A percentile compares a stretch with the other conserved stretches of the same genome.
These are phyloP conservation scores for Fusarium dimerum DNA, from an alignment of 2,329 filamentous ascomycete species.

Conservation along the genomic window DNA sequence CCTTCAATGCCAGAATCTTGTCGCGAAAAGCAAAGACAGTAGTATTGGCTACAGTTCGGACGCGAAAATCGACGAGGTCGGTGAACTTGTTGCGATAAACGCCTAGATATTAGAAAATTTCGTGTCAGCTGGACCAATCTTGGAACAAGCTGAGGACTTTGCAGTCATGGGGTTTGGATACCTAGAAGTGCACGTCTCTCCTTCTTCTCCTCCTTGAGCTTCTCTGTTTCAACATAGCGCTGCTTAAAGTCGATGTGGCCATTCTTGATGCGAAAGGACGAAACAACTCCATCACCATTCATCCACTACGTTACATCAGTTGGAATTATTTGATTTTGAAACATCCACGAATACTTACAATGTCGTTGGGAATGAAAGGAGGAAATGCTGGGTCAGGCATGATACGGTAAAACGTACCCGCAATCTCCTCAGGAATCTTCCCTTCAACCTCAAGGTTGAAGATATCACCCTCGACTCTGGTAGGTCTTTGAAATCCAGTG, in stretches of 20 bases:
- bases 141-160: too few relatives aligned
- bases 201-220: slow-evolving; percentile 1
- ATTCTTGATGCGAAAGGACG: slow-evolving; percentile 4
- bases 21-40: slow-evolving; percentile 9
- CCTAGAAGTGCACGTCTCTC: slow-evolving; percentile 5
- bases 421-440: slow-evolving; percentile 5
- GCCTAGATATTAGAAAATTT: too few relatives aligned
- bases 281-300: slow-evolving; percentile 8
- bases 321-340: too few relatives aligned
- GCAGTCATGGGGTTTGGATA: too few relatives aligned
- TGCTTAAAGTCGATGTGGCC: slow-evolving; percentile 9
- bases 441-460: slow-evolving; percentile 9
- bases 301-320: slow-evolving; percentile 10
- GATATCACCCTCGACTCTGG: slow-evolving; percentile 9
- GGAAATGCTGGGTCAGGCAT: slow-evolving; percentile 9
- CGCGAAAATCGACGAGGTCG: slow-evolving; percentile 2
- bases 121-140: too few relatives aligned
- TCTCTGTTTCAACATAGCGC: slow-evolving; percentile 9
- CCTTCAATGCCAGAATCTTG: slow-evolving; percentile 8
- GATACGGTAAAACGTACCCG: slow-evolving; percentile 9
- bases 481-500: too few relatives aligned
- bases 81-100: slow-evolving; percentile 12
- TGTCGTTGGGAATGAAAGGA: slow-evolving; percentile 7
- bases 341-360: too few relatives aligned
- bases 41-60: slow-evolving; percentile 11